Conservation (phyloP, 2,329 filamentous ascomycete genomes). For the Alternaria triticimaculans region DNA sequence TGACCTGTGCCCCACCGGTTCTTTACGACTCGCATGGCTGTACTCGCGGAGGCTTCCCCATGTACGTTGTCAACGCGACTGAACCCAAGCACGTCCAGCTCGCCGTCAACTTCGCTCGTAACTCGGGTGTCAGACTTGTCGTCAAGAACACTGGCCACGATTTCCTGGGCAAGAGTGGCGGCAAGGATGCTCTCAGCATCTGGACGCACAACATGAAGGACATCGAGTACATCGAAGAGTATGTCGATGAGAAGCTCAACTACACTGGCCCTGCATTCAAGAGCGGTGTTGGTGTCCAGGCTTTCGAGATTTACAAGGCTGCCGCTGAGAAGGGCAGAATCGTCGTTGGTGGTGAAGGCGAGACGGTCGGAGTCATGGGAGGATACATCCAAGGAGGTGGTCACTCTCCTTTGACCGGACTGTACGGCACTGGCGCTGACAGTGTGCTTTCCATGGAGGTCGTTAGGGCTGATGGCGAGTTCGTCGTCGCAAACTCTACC, state of each 20-base stretch:
- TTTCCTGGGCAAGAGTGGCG: conserved; percentile 45
- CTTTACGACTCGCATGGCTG: conserved; percentile 46
- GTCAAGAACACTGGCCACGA: conserved; percentile 49
- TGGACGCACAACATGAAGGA: conserved; percentile 48
- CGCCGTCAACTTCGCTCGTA: conserved; percentile 47
- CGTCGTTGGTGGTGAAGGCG: conserved; percentile 60
- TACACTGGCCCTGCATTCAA: conserved; percentile 61
- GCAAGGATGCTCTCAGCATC: conserved; percentile 44
- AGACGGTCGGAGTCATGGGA: conserved; percentile 59
- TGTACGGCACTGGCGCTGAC: conserved; percentile 50
- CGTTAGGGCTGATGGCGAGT: conserved; percentile 41
- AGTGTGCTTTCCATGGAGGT: conserved; percentile 46
- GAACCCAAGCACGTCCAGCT: conserved; percentile 44
- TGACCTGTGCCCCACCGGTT: conserved; percentile 46
- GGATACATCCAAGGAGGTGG: conserved; percentile 59
- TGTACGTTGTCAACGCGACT: conserved; percentile 47
- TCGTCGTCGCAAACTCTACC: conserved; percentile 39
- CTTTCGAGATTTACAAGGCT: conserved; percentile 60
- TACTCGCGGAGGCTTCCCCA: conserved; percentile 45
- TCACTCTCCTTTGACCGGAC: conserved; percentile 60
- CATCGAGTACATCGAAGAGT: conserved; percentile 44
- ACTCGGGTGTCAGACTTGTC: conserved; percentile 40
- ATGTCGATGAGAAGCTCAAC: conserved; percentile 36
- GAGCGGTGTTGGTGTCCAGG: conserved; percentile 62
- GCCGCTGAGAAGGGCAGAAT: conserved; percentile 56